Evolutionary conservation across 768 basidiomycete species (phyloP).

Genomic region (Leccinum variicolor): DNA sequence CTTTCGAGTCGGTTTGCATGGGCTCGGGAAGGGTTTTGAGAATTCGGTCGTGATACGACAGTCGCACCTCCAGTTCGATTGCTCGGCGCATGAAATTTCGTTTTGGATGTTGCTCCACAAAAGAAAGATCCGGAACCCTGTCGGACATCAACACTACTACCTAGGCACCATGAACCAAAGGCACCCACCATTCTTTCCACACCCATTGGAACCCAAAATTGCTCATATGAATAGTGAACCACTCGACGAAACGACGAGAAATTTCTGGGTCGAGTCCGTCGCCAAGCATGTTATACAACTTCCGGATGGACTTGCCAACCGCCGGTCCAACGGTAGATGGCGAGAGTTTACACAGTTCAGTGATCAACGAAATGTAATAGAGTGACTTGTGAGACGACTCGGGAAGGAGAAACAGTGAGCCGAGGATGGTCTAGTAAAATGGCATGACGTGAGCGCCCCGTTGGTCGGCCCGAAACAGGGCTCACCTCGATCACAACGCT

Average conservation of each 20-base stretch:
- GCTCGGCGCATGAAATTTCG: slow-evolving; percentile 84
- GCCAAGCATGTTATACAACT: slow-evolving; percentile 73
- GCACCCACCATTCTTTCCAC: slow-evolving; percentile 93
- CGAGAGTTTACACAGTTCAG: slow-evolving; percentile 92
- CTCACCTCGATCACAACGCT: slow-evolving; percentile 82
- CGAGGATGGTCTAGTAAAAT: slow-evolving; percentile 60
- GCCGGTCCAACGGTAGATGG: slow-evolving; percentile 92
- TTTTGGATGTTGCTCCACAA: slow-evolving; percentile 78
- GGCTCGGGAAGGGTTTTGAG: slow-evolving; percentile 80
- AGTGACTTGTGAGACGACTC: slow-evolving; percentile 71
- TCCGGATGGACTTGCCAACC: slow-evolving; percentile 92
- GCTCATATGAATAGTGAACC: slow-evolving; percentile 96
- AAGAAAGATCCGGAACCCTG: slow-evolving; percentile 83
- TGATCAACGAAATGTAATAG: slow-evolving; percentile 86
- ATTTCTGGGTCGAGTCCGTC: slow-evolving; percentile 88
- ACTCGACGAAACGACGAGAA: slow-evolving; percentile 80
- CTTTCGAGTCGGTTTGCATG: slow-evolving; percentile 66
- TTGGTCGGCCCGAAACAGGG: not conserved
- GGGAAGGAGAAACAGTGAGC: slow-evolving; percentile 72
- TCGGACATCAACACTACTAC: not conserved
- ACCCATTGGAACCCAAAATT: slow-evolving; percentile 99
- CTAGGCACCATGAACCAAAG: not conserved
- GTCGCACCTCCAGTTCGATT: slow-evolving; percentile 83
- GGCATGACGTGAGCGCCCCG: not conserved
- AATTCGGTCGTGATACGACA: slow-evolving; percentile 93